These are phyloP conservation scores for Cydonia oblonga DNA, from an alignment of 331 rosid species.

Conservation along the genomic window DNA sequence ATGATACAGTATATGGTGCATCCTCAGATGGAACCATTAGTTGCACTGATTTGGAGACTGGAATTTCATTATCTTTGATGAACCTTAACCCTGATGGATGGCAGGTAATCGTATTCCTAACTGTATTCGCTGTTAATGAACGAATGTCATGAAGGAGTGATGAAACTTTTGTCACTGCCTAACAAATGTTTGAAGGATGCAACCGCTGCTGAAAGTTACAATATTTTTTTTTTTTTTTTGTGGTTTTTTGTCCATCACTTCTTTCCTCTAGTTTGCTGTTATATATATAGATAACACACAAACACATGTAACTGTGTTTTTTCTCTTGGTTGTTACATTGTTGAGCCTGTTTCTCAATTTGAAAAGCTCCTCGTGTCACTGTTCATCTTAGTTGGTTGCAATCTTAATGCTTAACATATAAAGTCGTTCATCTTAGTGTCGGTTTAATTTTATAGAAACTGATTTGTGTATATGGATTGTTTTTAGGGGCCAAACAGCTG, in stretches of 20 bases:
- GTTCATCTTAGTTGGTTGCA: neutral
- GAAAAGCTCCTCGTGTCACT: neutral
- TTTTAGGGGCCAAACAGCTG: slow-evolving; percentile 59
- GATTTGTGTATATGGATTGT: neutral
- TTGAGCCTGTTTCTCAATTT: neutral
- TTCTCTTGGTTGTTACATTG: neutral
- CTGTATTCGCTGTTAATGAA: neutral
- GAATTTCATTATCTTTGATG: slow-evolving; percentile 54
- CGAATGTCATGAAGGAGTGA: neutral
- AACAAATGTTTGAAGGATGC: neutral
- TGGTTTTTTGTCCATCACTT: neutral
- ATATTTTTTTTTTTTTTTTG: neutral
- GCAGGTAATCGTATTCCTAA: slow-evolving; percentile 43
- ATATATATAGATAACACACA: too few species aligned
- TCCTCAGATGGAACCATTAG: slow-evolving; percentile 89
- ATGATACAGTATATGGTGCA: slow-evolving; percentile 62
- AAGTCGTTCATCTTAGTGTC: neutral
- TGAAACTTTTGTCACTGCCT: neutral
- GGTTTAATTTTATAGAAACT: neutral
- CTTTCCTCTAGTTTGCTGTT: too few species aligned
- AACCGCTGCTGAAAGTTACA: neutral
- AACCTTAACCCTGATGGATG: slow-evolving; percentile 81
- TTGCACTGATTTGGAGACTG: slow-evolving; percentile 79
- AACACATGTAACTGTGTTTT: neutral
- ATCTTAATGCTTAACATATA: neutral